Base-by-base conservation (phyloP, 495 filamentous ascomycete genomes). In the Penicillium herquei region DNA sequence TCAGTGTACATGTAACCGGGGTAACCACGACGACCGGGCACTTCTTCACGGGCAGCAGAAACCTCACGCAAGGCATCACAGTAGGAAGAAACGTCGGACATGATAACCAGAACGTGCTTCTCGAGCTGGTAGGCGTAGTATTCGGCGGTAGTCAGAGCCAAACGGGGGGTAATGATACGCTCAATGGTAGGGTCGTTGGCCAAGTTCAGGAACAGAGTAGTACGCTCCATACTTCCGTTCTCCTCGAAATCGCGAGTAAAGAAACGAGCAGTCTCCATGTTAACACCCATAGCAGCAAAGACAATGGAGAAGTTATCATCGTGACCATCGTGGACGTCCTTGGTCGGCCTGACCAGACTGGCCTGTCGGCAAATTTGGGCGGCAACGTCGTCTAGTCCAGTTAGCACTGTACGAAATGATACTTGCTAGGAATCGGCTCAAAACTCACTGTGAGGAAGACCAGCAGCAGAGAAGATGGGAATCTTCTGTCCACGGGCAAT, bases 1-100 rank as follows among this genome's bases (percentile, higher is more conserved):
- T 99, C 95, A 52, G 95, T 99, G 81, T 99, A 99, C 95, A 99
- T 99, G 82, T 99, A 99, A 91, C 95, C 95, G 48, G 95, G 95
- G 79, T 96, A 99, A 80, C 95, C 95, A 83, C 95, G 92, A 74
- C 95, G 93, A 81, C 95, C 95, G 54, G 95, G 95, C 41, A 99
- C 95, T 89, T 99, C 95, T 83, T 99, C 95, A 75, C 95, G 84
- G 39, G 95, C 95, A 43, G 95, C 92, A 13, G 95, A 99, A 40
- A 97, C 92, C 73, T 97, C 95, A 76, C 95, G 95, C 57, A 99
- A 86, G 59, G 95, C 95, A 73, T 99, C 95, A 71, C 95, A 99
- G 81, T 98, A 99, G 14, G 95, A 89, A 10, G 95, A 92, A 40
- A 99, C 78, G 83, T 99, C 95, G 37, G 95, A 98, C 71, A 99